phyloP scores from a whole-genome alignment of 306 rosid genomes.

The Acacia confusa region DNA sequence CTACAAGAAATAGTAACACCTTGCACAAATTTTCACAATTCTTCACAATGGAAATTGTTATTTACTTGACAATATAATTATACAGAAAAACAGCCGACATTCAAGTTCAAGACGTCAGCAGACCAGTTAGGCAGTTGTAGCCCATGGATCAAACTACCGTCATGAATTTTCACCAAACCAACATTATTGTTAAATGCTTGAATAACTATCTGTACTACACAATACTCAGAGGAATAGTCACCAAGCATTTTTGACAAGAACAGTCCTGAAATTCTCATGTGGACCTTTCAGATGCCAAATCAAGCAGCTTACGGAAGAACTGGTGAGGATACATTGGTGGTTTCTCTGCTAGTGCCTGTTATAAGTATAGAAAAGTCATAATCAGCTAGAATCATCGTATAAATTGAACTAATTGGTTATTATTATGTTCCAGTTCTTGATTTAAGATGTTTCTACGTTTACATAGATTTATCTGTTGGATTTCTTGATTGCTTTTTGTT shows the following conservation, averaged over 20 bases:
- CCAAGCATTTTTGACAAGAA: constrained; percentile 14
- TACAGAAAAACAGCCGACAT: background rate
- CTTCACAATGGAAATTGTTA: background rate
- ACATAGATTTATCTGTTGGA: background rate
- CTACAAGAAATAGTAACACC: background rate
- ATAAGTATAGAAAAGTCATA: constrained; percentile 29
- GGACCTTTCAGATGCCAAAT: constrained; percentile 75
- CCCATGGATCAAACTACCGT: background rate
- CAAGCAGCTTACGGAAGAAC: constrained; percentile 79
- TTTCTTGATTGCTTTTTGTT: background rate
- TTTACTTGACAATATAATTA: background rate
- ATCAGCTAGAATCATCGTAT: constrained; percentile 27
- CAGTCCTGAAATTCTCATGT: background rate
- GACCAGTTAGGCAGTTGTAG: background rate
- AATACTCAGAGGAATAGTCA: background rate
- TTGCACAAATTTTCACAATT: background rate
- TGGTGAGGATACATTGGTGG: constrained; percentile 87
- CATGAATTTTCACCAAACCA: background rate
- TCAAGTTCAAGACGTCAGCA: background rate
- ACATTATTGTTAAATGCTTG: background rate
- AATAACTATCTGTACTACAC: constrained; percentile 4
- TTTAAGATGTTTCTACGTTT: background rate
- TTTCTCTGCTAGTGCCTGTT: constrained; percentile 84
- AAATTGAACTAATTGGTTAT: constrained; percentile 1
- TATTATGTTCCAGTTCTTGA: constrained; percentile 4